Evolutionary conservation across 2,329 filamentous ascomycete genomes (phyloP).

Genomic region (Penicillium aurantiogriseum): DNA sequence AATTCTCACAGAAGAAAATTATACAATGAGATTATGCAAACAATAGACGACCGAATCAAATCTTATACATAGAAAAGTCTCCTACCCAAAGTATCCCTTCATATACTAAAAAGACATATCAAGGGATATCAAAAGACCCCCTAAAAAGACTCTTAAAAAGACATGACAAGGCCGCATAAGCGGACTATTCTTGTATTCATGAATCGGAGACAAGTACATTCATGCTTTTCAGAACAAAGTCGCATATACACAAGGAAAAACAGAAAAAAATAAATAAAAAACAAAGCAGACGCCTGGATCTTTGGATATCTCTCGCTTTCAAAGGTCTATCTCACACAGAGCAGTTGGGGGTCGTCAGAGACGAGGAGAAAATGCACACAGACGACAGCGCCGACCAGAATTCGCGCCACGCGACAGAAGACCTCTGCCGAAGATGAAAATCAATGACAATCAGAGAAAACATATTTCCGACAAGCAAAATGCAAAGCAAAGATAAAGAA

Average conservation of each 20-base stretch:
- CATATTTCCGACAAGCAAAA: conserved; percentile 15
- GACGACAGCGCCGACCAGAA: conserved; percentile 37
- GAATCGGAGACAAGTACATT: conserved; percentile 16
- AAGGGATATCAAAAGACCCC: too few species aligned
- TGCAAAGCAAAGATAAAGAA: conserved; percentile 12
- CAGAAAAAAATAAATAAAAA: conserved; percentile 11
- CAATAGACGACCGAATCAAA: conserved; percentile 1
- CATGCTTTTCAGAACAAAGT: conserved; percentile 17
- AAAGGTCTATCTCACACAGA: conserved; percentile 40
- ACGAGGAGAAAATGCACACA: conserved; percentile 33
- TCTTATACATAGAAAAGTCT: too few species aligned
- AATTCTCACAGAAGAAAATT: neutral
- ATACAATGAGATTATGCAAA: conserved; percentile 4
- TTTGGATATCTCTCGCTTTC: conserved; percentile 42
- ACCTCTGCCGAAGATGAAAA: conserved; percentile 18
- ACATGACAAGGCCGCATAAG: too few species aligned
- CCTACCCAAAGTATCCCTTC: too few species aligned
- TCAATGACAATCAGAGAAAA: conserved; percentile 14
- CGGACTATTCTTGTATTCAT: conserved; percentile 3
- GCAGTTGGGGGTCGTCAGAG: conserved; percentile 30
- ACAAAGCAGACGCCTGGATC: conserved; percentile 34
- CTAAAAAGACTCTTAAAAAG: too few species aligned
- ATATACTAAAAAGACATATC: too few species aligned
- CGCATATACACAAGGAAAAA: conserved; percentile 15
- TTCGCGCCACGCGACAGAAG: conserved; percentile 35